Evolutionary conservation across 164 flowering plant species (phyloP).

Genomic region (Annona cherimola): DNA sequence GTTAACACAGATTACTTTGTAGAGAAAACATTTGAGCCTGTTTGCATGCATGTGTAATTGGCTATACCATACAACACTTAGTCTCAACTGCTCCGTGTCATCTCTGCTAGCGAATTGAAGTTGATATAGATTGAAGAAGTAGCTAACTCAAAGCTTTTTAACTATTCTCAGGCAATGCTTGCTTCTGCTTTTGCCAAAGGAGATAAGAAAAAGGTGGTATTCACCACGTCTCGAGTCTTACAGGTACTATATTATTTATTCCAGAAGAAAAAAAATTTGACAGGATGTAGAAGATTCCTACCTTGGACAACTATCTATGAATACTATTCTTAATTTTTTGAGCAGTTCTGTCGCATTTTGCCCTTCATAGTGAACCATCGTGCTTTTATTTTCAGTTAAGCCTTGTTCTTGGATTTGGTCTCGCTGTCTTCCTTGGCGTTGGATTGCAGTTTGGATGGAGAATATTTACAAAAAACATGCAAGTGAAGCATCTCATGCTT

Average conservation of each 20-base stretch:
- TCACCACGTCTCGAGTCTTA: conserved; percentile 66
- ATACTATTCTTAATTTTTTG: not conserved
- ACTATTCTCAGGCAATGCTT: conserved; percentile 64
- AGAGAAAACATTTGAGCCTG: not conserved
- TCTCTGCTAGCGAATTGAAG: not conserved
- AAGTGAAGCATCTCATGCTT: conserved; percentile 54
- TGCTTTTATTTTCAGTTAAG: conserved; percentile 54
- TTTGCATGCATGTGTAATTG: not conserved
- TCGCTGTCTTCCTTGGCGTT: conserved; percentile 50
- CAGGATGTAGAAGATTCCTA: not conserved
- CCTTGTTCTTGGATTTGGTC: conserved; percentile 57
- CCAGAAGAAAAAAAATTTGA: not conserved
- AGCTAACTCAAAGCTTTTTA: not conserved
- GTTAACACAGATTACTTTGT: too few relatives aligned
- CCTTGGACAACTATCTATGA: not conserved
- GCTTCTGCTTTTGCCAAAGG: conserved; percentile 79
- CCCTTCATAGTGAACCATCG: not conserved
- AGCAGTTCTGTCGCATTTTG: not conserved
- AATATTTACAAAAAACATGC: conserved; percentile 56
- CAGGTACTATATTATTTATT: conserved; percentile 40
- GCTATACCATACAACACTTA: not conserved
- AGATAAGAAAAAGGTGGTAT: conserved; percentile 52
- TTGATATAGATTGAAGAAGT: not conserved
- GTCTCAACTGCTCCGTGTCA: not conserved
- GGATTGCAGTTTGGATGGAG: conserved; percentile 55